Conservation (phyloP, 2,329 filamentous ascomycete species). For the Trichoderma pleuroti region DNA sequence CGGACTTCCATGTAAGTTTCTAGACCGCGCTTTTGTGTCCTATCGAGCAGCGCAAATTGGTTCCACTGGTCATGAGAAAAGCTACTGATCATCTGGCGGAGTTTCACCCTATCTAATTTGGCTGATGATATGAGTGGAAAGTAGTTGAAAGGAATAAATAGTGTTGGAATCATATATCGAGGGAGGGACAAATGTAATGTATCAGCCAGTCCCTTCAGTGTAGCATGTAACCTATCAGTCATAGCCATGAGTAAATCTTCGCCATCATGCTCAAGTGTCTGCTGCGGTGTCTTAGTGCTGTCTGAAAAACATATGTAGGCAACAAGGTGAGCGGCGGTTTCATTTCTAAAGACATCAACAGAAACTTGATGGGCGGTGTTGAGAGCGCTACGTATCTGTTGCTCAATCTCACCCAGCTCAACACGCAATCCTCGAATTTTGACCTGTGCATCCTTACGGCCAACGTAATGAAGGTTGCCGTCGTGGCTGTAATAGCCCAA, state of each 20-base stretch:
- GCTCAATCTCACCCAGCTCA: constrained; percentile 17
- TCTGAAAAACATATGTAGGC: constrained; percentile 6
- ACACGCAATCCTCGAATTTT: constrained; percentile 13
- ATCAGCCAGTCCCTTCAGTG: background rate
- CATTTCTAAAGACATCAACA: constrained; percentile 8
- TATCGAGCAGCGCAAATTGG: constrained; percentile 26
- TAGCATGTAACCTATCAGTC: background rate
- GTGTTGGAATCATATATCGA: constrained; percentile 8
- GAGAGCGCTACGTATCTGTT: constrained; percentile 5
- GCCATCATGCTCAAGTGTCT: background rate
- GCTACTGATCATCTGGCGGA: background rate
- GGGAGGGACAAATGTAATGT: background rate
- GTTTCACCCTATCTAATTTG: constrained; percentile 17
- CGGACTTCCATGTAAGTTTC: constrained; percentile 23
- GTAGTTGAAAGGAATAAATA: constrained; percentile 1
- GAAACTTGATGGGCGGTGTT: background rate
- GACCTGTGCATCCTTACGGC: constrained; percentile 5
- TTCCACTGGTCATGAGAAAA: constrained; percentile 16
- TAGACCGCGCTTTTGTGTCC: constrained; percentile 13
- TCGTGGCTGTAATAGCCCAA: background rate
- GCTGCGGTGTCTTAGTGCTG: background rate
- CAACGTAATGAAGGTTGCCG: background rate
- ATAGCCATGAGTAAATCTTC: background rate
- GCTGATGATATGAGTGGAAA: constrained; percentile 1
- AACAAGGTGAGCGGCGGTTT: background rate